These are phyloP conservation scores for Talaromyces rugulosus DNA, from an alignment of 2,329 filamentous ascomycete species.

Conservation along the genomic window DNA sequence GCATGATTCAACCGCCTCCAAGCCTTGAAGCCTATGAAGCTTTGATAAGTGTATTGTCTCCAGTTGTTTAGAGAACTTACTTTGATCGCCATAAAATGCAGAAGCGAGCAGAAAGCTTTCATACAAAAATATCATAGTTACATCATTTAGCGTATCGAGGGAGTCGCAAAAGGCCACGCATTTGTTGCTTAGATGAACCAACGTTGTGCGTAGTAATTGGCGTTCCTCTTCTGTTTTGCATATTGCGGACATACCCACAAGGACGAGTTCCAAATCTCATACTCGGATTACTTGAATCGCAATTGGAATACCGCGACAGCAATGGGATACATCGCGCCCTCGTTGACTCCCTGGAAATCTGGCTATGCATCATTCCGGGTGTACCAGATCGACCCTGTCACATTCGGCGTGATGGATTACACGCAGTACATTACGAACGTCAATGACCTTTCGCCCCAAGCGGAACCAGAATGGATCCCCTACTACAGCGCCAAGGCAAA, in stretches of 20 bases:
- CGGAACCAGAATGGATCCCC: slow-evolving; percentile 47
- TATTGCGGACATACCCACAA: slow-evolving; percentile 51
- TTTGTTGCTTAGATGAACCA: slow-evolving; percentile 10
- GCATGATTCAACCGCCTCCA: slow-evolving; percentile 12
- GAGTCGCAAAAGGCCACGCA: slow-evolving; percentile 12
- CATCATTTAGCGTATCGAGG: slow-evolving; percentile 10
- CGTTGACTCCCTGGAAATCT: slow-evolving; percentile 51
- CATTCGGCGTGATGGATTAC: slow-evolving; percentile 51
- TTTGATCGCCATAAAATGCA: slow-evolving; percentile 10
- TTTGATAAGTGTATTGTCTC: too few species aligned
- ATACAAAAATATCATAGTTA: slow-evolving; percentile 12
- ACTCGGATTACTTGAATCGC: slow-evolving; percentile 44
- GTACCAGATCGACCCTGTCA: slow-evolving; percentile 54
- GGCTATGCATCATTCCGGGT: slow-evolving; percentile 56
- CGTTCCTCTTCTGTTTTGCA: background rate
- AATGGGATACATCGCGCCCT: slow-evolving; percentile 52
- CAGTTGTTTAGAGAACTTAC: too few species aligned
- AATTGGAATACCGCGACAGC: slow-evolving; percentile 41
- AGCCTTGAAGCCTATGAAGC: slow-evolving; percentile 9
- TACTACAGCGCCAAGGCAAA: slow-evolving; percentile 54
- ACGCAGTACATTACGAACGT: slow-evolving; percentile 53
- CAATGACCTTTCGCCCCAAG: slow-evolving; percentile 42
- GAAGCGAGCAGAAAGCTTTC: slow-evolving; percentile 12
- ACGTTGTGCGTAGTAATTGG: slow-evolving; percentile 10
- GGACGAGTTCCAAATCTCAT: slow-evolving; percentile 54